Base-by-base conservation (phyloP, 345 rosid species). In the Triadica sebifera region DNA sequence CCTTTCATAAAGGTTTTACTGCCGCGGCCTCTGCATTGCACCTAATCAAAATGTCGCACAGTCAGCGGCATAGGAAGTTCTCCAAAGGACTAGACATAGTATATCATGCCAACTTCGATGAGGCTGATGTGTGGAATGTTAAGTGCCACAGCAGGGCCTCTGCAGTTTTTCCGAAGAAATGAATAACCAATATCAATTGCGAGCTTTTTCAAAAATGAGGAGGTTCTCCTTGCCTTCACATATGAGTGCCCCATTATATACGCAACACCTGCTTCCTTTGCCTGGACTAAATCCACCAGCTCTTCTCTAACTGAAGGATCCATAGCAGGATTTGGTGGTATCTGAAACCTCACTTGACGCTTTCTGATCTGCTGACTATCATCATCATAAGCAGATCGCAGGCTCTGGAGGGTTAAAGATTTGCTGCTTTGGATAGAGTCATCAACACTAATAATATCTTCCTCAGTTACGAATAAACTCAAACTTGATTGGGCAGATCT, bases 61-160 rank as follows among this genome's bases (percentile, higher is more conserved):
- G 57, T n/a, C 57, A 38, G 65, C 8, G 34, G 34, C 34, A 29
- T 20, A 46, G 7, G 10, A n/a, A 62, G n/a, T 58, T 47, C 29
- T 60, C 68, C 16, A 17, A 38, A 52, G 12, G 51, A 51, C 83
- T 88, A 93, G 43, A 93, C 97, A 83, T 91, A 84, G 82, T 94
- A 94, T 70, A 91, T 90, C 96, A 94, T 90, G 67, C 98, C 98
- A 51, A 94, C 97, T 89, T 94, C 98, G 56, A 91, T 89, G 17
- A 94, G 96, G 82, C 91, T 91, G 78, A 90, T 91, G 81, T 89
- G 98, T 65, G 98, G 98, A 75, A 93, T 91, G 80, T 89, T 90
- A 58, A 93, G 87, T 24, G 98, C 96, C 49, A 91, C 98, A 6
- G 97, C 84, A 63, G 97, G 94, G 6, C 96, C 97, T 79, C 98